phyloP scores from a whole-genome alignment of 1,284 basidiomycete genomes.

The Phylloboletellus chloephorus region DNA sequence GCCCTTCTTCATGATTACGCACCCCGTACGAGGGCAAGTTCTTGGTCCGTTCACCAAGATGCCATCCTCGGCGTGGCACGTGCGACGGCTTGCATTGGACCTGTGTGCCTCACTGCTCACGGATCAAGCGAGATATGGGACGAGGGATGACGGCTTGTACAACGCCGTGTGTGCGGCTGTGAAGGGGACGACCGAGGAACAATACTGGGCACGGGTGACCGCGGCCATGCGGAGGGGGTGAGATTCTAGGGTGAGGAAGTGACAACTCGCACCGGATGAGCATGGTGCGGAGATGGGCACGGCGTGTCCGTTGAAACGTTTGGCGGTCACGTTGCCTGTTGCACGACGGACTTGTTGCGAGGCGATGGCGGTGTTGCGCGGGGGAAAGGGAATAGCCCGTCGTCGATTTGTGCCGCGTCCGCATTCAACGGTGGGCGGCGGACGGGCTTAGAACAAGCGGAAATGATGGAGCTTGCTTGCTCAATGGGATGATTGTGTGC shows the following conservation, averaged over 20 bases:
- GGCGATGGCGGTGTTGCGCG: conserved; percentile 2
- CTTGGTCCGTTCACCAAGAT: conserved; percentile 73
- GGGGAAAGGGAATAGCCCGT: too few relatives aligned
- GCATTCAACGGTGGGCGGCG: too few relatives aligned
- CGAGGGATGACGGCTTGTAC: conserved; percentile 13
- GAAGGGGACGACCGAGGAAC: conserved; percentile 25
- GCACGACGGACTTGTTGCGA: not conserved
- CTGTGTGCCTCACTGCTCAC: conserved; percentile 35
- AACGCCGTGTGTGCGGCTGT: conserved; percentile 27
- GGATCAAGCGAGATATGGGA: conserved; percentile 14
- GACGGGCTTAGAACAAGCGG: too few relatives aligned
- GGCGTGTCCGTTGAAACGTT: conserved; percentile 4
- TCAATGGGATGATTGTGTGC: not conserved
- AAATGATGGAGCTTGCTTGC: too few relatives aligned
- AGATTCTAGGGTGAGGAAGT: conserved; percentile 8
- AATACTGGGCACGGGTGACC: conserved; percentile 27
- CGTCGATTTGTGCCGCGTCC: too few relatives aligned
- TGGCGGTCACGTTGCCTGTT: conserved; percentile 7
- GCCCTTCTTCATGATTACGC: conserved; percentile 74
- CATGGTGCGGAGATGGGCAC: conserved; percentile 5
- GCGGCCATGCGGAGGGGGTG: conserved; percentile 13
- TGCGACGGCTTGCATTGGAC: conserved; percentile 47
- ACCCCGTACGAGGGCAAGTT: conserved; percentile 63
- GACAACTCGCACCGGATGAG: not conserved
- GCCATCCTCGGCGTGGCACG: conserved; percentile 28